Conservation (phyloP, 345 rosid genomes). For the Salix dunnii region DNA sequence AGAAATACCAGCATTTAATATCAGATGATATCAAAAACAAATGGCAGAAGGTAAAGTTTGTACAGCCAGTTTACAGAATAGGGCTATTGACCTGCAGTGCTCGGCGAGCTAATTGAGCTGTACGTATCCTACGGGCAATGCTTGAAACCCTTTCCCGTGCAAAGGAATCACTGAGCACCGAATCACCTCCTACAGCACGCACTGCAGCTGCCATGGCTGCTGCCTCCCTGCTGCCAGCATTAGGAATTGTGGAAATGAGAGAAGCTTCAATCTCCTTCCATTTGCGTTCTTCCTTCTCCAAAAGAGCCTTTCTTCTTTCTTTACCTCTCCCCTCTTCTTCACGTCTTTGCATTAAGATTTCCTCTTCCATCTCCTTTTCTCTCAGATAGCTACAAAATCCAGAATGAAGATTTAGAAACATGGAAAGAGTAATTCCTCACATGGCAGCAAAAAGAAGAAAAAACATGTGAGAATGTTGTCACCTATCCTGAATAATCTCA, state of each 20-base stretch:
- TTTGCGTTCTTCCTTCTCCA: slow-evolving; percentile 98
- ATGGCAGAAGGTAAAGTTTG: neutral
- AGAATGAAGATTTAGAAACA: slow-evolving; percentile 6
- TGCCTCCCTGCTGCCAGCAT: slow-evolving; percentile 98
- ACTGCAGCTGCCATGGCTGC: slow-evolving; percentile 99
- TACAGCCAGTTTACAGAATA: neutral
- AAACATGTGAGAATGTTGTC: slow-evolving; percentile 9
- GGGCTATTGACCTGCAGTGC: slow-evolving; percentile 65
- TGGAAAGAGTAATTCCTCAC: neutral
- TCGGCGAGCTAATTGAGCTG: slow-evolving; percentile 82
- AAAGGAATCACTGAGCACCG: slow-evolving; percentile 98
- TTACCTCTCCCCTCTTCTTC: slow-evolving; percentile 99
- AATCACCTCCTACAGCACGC: slow-evolving; percentile 99
- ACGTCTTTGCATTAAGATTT: slow-evolving; percentile 91
- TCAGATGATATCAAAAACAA: neutral
- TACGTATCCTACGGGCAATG: slow-evolving; percentile 92
- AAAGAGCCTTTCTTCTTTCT: slow-evolving; percentile 95
- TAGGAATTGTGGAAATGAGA: slow-evolving; percentile 93
- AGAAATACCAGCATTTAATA: neutral
- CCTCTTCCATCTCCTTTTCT: slow-evolving; percentile 99
- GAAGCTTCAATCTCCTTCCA: slow-evolving; percentile 99
- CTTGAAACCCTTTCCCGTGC: slow-evolving; percentile 98
- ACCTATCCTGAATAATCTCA: slow-evolving; percentile 99
- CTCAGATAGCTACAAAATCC: slow-evolving; percentile 68
- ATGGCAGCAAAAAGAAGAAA: neutral